These are phyloP conservation scores for Neoarthrinium moseri DNA, from an alignment of 2,329 filamentous ascomycete species.

Conservation along the genomic window DNA sequence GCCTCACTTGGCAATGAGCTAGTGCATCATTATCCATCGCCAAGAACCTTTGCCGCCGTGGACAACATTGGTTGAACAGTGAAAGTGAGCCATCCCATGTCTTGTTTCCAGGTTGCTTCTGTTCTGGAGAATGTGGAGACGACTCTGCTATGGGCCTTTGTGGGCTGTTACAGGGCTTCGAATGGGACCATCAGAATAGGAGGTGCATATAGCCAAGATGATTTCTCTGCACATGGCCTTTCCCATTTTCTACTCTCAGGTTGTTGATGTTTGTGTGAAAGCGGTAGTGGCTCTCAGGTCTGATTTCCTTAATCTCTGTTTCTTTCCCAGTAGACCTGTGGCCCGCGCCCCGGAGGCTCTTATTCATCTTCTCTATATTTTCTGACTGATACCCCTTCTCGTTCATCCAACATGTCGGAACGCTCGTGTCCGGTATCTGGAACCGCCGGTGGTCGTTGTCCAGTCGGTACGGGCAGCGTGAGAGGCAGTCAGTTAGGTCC, in stretches of 20 bases:
- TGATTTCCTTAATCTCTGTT: background rate
- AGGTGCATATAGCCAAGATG: constrained; percentile 1
- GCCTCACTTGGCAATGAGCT: constrained; percentile 6
- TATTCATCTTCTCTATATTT: background rate
- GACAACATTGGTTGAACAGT: background rate
- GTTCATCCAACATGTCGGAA: constrained; percentile 16
- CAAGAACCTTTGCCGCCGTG: background rate
- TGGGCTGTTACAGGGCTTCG: constrained; percentile 1
- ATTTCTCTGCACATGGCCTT: background rate
- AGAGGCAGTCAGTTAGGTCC: constrained; percentile 29
- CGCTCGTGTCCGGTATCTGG: constrained; percentile 28
- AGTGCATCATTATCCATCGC: background rate
- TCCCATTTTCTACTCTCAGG: background rate
- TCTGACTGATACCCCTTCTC: background rate
- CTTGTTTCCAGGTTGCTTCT: background rate
- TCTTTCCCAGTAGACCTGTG: constrained; percentile 9
- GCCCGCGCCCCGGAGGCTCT: constrained; percentile 8
- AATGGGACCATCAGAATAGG: background rate
- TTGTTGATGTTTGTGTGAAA: background rate
- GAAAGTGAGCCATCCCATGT: background rate
- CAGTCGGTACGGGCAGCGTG: constrained; percentile 23
- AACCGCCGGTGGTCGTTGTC: constrained; percentile 22
- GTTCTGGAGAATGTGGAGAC: background rate
- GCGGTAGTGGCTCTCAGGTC: background rate
- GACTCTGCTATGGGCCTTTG: constrained; percentile 1